Evolutionary conservation across 73 alveolate genomes (phyloP).

Genomic region (Symbiodinium pilosum): DNA sequence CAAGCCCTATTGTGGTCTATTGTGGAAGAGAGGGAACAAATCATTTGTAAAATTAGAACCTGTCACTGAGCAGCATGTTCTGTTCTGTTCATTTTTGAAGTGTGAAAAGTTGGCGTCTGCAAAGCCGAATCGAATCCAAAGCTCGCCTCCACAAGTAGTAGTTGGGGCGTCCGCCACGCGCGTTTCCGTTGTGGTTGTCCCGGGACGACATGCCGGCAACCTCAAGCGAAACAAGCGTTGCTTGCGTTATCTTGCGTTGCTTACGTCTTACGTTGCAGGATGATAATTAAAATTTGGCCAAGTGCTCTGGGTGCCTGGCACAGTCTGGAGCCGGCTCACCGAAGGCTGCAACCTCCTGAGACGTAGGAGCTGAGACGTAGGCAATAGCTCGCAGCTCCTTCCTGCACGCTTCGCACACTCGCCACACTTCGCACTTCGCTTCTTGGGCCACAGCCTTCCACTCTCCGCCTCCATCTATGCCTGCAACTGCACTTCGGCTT

Average conservation of each 20-base stretch:
- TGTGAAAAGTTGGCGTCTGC: no score
- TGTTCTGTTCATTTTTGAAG: no score
- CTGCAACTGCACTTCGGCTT: neutral
- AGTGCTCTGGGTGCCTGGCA: neutral
- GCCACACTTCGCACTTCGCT: no score
- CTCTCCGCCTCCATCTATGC: slow-evolving; percentile 42
- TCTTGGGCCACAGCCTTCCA: slow-evolving; percentile 44
- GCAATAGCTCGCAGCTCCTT: neutral
- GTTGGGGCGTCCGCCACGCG: slow-evolving; percentile 81
- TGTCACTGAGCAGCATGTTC: no score
- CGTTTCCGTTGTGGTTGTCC: slow-evolving; percentile 91
- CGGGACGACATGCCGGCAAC: slow-evolving; percentile 73
- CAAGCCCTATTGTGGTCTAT: no score
- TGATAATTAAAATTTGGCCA: no score
- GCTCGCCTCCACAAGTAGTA: slow-evolving; percentile 76
- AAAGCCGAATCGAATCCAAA: no score
- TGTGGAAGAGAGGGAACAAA: no score
- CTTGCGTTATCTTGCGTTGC: no score
- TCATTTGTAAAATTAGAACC: no score
- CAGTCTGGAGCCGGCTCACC: slow-evolving; percentile 58
- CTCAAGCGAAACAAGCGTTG: neutral
- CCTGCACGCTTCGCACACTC: no score
- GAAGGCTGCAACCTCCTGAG: slow-evolving; percentile 25
- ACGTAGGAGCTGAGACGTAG: neutral
- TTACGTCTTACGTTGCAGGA: no score